phyloP scores from a whole-genome alignment of 2,329 filamentous ascomycete species.

The Teratosphaeria pseudoeucalypti region DNA sequence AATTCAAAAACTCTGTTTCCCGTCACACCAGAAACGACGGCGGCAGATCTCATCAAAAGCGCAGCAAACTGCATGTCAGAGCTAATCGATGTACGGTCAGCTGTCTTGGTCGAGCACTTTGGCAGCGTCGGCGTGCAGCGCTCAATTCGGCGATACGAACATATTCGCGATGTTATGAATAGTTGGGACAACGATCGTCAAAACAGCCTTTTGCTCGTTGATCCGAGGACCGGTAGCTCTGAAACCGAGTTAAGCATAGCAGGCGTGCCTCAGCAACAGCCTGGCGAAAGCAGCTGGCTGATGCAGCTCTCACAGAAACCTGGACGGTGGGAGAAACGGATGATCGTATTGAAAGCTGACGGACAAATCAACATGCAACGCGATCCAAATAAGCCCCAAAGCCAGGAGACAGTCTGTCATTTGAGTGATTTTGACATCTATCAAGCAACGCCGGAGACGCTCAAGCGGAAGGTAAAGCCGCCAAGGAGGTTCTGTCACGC shows the following conservation, averaged over 20 bases:
- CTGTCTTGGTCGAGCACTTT: slow-evolving; percentile 71
- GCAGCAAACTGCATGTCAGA: slow-evolving; percentile 55
- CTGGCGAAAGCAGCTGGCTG: slow-evolving; percentile 52
- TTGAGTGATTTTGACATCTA: slow-evolving; percentile 91
- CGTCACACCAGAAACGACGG: slow-evolving; percentile 63
- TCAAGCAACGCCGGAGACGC: slow-evolving; percentile 57
- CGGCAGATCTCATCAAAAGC: slow-evolving; percentile 60
- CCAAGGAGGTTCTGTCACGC: slow-evolving; percentile 81
- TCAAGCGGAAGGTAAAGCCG: slow-evolving; percentile 62
- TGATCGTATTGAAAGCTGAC: slow-evolving; percentile 59
- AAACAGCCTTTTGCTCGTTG: slow-evolving; percentile 61
- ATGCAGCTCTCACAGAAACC: slow-evolving; percentile 73
- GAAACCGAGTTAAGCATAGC: slow-evolving; percentile 54
- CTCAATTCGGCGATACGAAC: slow-evolving; percentile 74
- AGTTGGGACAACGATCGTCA: slow-evolving; percentile 80
- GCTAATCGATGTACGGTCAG: slow-evolving; percentile 50
- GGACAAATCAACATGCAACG: slow-evolving; percentile 66
- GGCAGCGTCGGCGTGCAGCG: slow-evolving; percentile 66
- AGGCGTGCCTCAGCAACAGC: slow-evolving; percentile 53
- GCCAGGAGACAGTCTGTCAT: slow-evolving; percentile 64
- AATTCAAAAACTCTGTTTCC: slow-evolving; percentile 60
- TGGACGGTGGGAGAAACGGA: slow-evolving; percentile 82
- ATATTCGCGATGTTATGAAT: slow-evolving; percentile 77
- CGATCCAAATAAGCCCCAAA: slow-evolving; percentile 56
- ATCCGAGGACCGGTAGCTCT: slow-evolving; percentile 42